Conservation (phyloP, 306 rosid species). For the Chamaecrista fasciculata region DNA sequence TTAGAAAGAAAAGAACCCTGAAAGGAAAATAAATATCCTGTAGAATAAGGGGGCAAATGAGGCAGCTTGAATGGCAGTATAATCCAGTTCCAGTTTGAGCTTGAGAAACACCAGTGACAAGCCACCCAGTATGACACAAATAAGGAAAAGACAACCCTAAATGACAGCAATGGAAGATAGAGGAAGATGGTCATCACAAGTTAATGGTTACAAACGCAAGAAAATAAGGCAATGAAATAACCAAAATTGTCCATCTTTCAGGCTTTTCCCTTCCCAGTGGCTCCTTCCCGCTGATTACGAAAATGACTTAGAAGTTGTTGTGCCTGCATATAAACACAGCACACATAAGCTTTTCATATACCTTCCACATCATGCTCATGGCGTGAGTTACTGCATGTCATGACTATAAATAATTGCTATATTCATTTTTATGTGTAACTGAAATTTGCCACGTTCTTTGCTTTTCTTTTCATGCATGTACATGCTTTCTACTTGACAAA, state of each 20-base stretch:
- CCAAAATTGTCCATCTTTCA: constrained; percentile 45
- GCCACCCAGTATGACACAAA: constrained; percentile 26
- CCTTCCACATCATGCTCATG: constrained; percentile 17
- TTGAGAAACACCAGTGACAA: not conserved
- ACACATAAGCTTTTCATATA: constrained; percentile 12
- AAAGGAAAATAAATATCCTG: constrained; percentile 19
- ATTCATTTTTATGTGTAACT: not conserved
- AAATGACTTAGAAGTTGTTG: constrained; percentile 94
- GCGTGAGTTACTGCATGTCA: constrained; percentile 2
- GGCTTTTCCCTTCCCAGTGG: constrained; percentile 62
- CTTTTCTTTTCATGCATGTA: not conserved
- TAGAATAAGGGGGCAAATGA: constrained; percentile 1
- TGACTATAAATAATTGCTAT: not conserved
- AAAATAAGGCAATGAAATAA: constrained; percentile 32
- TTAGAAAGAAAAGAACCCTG: constrained; percentile 2
- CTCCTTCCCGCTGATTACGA: constrained; percentile 83
- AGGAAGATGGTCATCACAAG: not conserved
- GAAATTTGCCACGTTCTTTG: constrained; percentile 2
- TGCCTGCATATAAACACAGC: constrained; percentile 61
- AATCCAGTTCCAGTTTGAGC: constrained; percentile 22
- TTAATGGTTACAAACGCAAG: not conserved
- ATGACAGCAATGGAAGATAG: constrained; percentile 22
- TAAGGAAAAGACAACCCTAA: constrained; percentile 25
- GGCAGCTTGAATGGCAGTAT: not conserved
- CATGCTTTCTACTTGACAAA: constrained; percentile 14